A percentile compares a stretch with the other conserved stretches of the same genome.
Evolutionary conservation across 1,139 yeast species (phyloP).

Genomic region (Debaryomyces sp.): DNA sequence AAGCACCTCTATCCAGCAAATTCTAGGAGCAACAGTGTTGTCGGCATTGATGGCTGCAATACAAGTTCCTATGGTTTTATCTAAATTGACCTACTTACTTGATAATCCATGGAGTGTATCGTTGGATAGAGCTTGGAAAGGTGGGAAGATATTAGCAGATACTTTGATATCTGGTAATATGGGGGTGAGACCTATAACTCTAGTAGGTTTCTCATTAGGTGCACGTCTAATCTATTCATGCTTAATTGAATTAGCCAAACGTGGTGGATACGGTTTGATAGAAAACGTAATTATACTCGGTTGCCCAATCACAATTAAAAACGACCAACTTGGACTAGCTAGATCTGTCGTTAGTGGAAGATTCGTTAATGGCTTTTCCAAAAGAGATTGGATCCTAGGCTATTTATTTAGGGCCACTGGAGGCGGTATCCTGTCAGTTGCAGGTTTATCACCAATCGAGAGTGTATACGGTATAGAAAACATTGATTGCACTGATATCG

Average conservation of each 20-base stretch:
- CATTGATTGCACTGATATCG: constrained; percentile 81
- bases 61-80: constrained; percentile 88
- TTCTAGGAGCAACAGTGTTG: constrained; percentile 87
- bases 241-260: constrained; percentile 78
- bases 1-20: constrained; percentile 91
- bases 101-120: constrained; percentile 99
- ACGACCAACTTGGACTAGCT: constrained; percentile 77
- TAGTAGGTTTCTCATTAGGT: constrained; percentile 94
- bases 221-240: constrained; percentile 93
- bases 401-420: constrained; percentile 93
- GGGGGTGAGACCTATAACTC: constrained; percentile 90
- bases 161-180: constrained; percentile 82
- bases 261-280: constrained; percentile 85
- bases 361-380: constrained; percentile 87
- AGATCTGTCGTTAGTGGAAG: constrained; percentile 89
- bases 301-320: constrained; percentile 79
- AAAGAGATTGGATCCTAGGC: constrained; percentile 95
- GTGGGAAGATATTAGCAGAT: constrained; percentile 91
- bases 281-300: constrained; percentile 92
- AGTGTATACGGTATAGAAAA: constrained; percentile 72
- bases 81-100: constrained; percentile 83
- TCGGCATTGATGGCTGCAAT: constrained; percentile 96
- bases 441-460: constrained; percentile 82
- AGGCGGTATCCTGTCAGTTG: constrained; percentile 89
- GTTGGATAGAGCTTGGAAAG: constrained; percentile 95